A percentile compares a stretch with the other conserved stretches of the same genome.
Conservation (phyloP, 2,329 filamentous ascomycete genomes). For the Ambrosiella cleistominuta region DNA sequence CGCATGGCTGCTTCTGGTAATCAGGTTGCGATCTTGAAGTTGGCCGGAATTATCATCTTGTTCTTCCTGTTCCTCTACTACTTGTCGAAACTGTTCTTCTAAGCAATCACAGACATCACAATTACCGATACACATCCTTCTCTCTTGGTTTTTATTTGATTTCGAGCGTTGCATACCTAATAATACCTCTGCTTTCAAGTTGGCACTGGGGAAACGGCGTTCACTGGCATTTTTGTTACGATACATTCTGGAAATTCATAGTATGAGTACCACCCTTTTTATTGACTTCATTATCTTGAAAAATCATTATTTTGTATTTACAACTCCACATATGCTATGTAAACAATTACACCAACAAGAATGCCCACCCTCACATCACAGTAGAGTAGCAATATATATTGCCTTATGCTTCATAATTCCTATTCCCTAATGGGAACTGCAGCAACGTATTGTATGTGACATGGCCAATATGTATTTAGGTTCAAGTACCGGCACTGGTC, state of each 20-base stretch:
- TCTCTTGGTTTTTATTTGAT: too few species aligned
- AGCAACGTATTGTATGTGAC: neutral
- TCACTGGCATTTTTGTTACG: neutral
- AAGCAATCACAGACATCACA: slow-evolving; percentile 13
- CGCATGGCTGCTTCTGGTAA: slow-evolving; percentile 87
- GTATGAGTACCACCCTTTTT: too few species aligned
- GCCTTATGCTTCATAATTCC: too few species aligned
- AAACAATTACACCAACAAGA: neutral
- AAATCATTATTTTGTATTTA: neutral
- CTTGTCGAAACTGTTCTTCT: slow-evolving; percentile 45
- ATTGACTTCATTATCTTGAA: neutral
- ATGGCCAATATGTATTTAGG: neutral
- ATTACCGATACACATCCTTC: neutral
- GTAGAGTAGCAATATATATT: too few species aligned
- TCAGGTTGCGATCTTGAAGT: slow-evolving; percentile 76
- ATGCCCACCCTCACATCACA: neutral
- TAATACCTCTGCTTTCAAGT: neutral
- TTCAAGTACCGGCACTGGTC: neutral
- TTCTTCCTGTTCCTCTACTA: slow-evolving; percentile 62
- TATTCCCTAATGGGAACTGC: neutral
- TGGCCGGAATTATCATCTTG: slow-evolving; percentile 66
- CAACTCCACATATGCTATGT: slow-evolving; percentile 2
- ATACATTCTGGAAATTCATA: neutral
- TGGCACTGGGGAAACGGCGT: neutral
- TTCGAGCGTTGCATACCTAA: neutral